Conservation (phyloP, 176 grass and related monocot species). For the Oryza coarctata region DNA sequence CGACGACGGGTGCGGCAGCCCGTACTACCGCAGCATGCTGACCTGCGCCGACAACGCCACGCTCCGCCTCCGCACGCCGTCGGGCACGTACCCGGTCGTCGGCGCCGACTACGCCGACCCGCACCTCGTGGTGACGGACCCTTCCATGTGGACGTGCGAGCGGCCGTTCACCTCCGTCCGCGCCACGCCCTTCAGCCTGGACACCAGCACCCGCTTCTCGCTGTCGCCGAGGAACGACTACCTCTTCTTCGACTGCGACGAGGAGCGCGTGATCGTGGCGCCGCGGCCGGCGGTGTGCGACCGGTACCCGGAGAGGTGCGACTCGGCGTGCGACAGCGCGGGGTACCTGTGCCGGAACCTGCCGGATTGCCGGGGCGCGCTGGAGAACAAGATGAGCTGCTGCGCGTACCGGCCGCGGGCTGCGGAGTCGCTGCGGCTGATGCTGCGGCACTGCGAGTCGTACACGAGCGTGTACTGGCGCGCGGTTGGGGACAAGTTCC, state of each 20-base stretch:
- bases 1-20: slow-evolving; percentile 89
- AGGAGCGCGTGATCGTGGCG: slow-evolving; percentile 62
- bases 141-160: slow-evolving; percentile 86
- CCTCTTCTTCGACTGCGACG: slow-evolving; percentile 89
- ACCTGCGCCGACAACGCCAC: slow-evolving; percentile 57
- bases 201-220: slow-evolving; percentile 92
- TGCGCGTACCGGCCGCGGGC: slow-evolving; percentile 74
- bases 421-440: slow-evolving; percentile 58
- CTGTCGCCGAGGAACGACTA: slow-evolving; percentile 82
- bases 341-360: slow-evolving; percentile 89
- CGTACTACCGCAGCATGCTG: slow-evolving; percentile 91
- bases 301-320: slow-evolving; percentile 71
- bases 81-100: slow-evolving; percentile 69
- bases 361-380: slow-evolving; percentile 56
- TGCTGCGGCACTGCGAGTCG: slow-evolving; percentile 73
- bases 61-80: slow-evolving; percentile 77
- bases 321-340: slow-evolving; percentile 83
- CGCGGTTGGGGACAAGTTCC: slow-evolving; percentile 56
- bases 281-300: slow-evolving; percentile 75
- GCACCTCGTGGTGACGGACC: slow-evolving; percentile 79
- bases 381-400: slow-evolving; percentile 52
- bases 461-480: slow-evolving; percentile 84
- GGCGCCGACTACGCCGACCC: slow-evolving; percentile 73
- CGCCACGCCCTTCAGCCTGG: slow-evolving; percentile 72
- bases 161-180: slow-evolving; percentile 37